A percentile compares a stretch with the other conserved stretches of the same genome.
These are phyloP conservation scores for Russula abietina DNA, from an alignment of 768 basidiomycete species.

Conservation along the genomic window DNA sequence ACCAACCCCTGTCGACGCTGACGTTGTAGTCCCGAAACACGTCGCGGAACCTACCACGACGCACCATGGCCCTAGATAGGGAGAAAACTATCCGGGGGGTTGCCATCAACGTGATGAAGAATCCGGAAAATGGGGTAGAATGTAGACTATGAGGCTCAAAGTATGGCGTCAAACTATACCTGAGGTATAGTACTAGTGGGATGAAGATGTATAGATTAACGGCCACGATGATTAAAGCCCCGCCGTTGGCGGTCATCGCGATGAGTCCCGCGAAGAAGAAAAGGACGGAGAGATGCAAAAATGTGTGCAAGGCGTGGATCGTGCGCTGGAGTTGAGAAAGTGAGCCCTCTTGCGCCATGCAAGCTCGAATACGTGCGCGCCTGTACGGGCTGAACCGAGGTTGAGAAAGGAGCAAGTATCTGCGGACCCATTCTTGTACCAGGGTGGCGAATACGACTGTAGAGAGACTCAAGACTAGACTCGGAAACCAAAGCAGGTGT, in stretches of 20 bases:
- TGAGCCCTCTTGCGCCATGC: not conserved
- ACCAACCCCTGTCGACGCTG: not conserved
- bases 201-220: not conserved
- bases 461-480: slow-evolving; percentile 1
- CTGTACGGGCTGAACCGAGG: not conserved
- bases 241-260: not conserved
- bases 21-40: not conserved
- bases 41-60: not conserved
- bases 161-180: slow-evolving; percentile 5
- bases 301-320: not conserved
- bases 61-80: not conserved
- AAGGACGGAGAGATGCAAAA: slow-evolving; percentile 7
- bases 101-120: not conserved
- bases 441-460: not conserved
- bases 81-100: not conserved
- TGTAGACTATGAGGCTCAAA: not conserved
- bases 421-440: slow-evolving; percentile 7
- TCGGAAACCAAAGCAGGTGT: not conserved
- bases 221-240: not conserved
- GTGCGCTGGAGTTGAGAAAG: not conserved
- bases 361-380: slow-evolving; percentile 2
- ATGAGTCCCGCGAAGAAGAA: slow-evolving; percentile 4
- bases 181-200: not conserved
- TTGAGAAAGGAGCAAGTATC: slow-evolving; percentile 1
- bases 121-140: slow-evolving; percentile 8